Conservation (phyloP, 768 basidiomycete genomes). For the Roridomyces roridus region DNA sequence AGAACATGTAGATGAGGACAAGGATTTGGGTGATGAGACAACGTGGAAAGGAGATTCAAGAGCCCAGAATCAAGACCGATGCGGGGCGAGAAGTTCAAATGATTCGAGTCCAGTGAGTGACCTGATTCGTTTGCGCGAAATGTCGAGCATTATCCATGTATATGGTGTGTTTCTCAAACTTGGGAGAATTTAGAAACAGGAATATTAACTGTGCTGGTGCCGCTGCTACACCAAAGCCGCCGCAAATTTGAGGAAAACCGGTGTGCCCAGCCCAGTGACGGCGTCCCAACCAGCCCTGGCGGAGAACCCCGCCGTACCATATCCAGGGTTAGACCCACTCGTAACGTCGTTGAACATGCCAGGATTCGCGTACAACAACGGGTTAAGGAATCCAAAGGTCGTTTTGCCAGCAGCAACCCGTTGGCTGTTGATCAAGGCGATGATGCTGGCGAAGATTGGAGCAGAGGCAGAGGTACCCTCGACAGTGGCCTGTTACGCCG, state of each 20-base stretch:
- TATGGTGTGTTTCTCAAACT: too few species aligned
- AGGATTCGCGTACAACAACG: constrained; percentile 15
- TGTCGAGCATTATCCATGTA: too few species aligned
- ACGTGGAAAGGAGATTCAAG: too few species aligned
- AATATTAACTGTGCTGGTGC: too few species aligned
- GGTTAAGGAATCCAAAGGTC: constrained; percentile 19
- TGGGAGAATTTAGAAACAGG: too few species aligned
- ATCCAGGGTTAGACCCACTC: constrained; percentile 25
- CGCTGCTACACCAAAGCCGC: too few species aligned
- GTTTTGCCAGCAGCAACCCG: constrained; percentile 12
- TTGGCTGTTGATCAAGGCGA: constrained; percentile 26
- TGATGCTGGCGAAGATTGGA: constrained; percentile 28
- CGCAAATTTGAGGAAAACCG: background rate
- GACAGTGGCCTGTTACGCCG: background rate
- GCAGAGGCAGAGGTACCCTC: constrained; percentile 14
- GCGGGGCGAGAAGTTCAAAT: too few species aligned
- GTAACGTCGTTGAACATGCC: constrained; percentile 33
- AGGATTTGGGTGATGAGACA: too few species aligned
- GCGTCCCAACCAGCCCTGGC: constrained; percentile 33
- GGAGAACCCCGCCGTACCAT: constrained; percentile 6
- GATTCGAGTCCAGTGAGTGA: too few species aligned
- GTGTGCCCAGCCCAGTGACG: constrained; percentile 20
- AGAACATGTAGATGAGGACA: too few species aligned
- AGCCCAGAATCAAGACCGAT: too few species aligned
- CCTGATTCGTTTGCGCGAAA: too few species aligned